Evolutionary conservation across 257 asterid genomes (phyloP).

Genomic region (Salvia miltiorrhiza): DNA sequence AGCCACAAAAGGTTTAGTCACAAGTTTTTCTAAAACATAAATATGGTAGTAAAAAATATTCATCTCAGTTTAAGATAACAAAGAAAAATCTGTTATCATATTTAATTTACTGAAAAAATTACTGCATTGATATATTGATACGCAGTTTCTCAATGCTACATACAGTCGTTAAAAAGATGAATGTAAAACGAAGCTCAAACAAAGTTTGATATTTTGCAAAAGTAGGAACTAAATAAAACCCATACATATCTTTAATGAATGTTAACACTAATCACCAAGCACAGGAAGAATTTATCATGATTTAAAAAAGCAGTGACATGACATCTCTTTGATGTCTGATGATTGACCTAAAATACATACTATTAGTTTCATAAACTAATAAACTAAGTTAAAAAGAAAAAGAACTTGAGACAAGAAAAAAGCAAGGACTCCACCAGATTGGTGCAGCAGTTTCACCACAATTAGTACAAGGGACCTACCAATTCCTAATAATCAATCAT

Average conservation of each 20-base stretch:
- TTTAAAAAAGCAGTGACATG: neutral
- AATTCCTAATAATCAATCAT: constrained; percentile 17
- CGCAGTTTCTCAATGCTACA: neutral
- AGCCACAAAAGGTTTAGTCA: neutral
- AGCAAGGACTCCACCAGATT: constrained; percentile 2
- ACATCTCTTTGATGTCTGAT: neutral
- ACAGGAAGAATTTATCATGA: neutral
- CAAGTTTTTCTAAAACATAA: neutral
- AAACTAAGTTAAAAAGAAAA: neutral
- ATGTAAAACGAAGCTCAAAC: neutral
- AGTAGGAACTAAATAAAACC: neutral
- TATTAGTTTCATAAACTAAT: neutral
- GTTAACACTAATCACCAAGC: neutral
- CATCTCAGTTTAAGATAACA: neutral
- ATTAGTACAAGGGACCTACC: neutral
- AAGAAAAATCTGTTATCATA: neutral
- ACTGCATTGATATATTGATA: neutral
- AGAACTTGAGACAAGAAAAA: constrained; percentile 9
- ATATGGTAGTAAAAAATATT: neutral
- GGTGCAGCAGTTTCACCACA: constrained; percentile 27
- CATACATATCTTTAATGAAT: neutral
- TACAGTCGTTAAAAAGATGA: neutral
- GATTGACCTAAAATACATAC: neutral
- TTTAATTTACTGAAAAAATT: neutral
- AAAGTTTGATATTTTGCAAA: neutral